phyloP scores from a whole-genome alignment of 2,329 filamentous ascomycete genomes.

The Magnaporthiopsis poae region DNA sequence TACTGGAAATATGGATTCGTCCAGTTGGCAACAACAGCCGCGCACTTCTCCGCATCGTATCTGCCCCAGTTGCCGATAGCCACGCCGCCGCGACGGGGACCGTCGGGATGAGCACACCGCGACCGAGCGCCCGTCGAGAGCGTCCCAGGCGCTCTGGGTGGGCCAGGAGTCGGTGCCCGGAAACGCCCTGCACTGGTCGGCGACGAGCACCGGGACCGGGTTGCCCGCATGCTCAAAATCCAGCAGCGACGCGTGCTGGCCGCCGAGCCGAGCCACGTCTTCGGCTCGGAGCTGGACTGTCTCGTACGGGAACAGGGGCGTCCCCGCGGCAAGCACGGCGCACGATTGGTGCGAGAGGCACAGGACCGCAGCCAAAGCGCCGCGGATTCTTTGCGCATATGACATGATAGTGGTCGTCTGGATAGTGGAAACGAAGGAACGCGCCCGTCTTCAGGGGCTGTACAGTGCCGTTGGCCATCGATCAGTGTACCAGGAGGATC shows the following conservation, averaged over 20 bases:
- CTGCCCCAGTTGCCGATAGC: constrained; percentile 38
- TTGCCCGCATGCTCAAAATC: constrained; percentile 10
- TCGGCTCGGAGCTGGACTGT: constrained; percentile 14
- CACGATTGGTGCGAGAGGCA: background rate
- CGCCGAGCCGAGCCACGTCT: constrained; percentile 13
- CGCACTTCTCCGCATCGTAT: constrained; percentile 31
- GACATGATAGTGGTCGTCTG: background rate
- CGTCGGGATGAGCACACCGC: constrained; percentile 35
- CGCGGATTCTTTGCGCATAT: background rate
- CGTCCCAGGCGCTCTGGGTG: constrained; percentile 30
- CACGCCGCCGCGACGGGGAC: constrained; percentile 43
- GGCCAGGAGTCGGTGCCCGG: constrained; percentile 50
- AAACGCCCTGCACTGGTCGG: constrained; percentile 15
- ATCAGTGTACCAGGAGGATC: too few relatives aligned
- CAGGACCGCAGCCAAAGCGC: background rate
- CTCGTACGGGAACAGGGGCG: constrained; percentile 16
- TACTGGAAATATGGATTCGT: constrained; percentile 25
- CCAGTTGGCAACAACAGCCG: constrained; percentile 26
- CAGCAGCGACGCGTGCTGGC: background rate
- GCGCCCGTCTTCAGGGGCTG: background rate
- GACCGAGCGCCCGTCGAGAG: constrained; percentile 40
- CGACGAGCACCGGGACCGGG: constrained; percentile 6
- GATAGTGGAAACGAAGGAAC: background rate
- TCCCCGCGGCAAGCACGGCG: background rate
- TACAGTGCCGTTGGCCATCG: too few relatives aligned